These are phyloP conservation scores for Eucalyptus cloeziana DNA, from an alignment of 345 rosid species.

Conservation along the genomic window DNA sequence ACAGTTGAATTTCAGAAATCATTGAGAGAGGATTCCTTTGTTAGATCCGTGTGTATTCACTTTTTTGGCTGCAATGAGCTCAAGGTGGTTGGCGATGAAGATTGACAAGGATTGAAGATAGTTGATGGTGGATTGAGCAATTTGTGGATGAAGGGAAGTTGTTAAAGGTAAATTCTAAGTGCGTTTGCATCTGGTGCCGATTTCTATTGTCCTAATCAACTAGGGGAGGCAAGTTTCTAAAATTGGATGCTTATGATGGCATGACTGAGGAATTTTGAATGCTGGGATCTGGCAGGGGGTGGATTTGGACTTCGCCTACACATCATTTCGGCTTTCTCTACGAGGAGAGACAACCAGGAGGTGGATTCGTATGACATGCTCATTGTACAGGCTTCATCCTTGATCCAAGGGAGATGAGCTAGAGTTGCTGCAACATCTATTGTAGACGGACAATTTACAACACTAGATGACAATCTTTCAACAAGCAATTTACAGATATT, in stretches of 20 bases:
- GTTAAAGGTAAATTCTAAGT: constrained; percentile 38
- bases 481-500: constrained; percentile 66
- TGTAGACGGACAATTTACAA: constrained; percentile 66
- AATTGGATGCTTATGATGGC: not conserved
- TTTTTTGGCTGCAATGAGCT: not conserved
- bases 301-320: constrained; percentile 86
- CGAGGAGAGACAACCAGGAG: constrained; percentile 76
- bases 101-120: no score
- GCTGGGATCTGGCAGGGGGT: constrained; percentile 37
- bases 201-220: not conserved
- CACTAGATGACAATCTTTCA: constrained; percentile 75
- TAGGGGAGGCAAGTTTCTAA: not conserved
- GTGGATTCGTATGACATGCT: constrained; percentile 85
- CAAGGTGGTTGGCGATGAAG: not conserved
- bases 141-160: constrained; percentile 69
- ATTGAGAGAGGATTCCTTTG: no score
- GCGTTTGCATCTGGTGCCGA: not conserved
- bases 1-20: no score
- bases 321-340: constrained; percentile 89
- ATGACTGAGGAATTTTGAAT: no score
- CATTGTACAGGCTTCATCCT: constrained; percentile 61
- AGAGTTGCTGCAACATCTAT: constrained; percentile 82
- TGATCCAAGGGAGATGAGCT: constrained; percentile 86
- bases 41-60: not conserved
- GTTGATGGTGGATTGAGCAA: constrained; percentile 13